phyloP scores from a whole-genome alignment of 139 green algal species.

The Tetratostichococcus sp. region DNA sequence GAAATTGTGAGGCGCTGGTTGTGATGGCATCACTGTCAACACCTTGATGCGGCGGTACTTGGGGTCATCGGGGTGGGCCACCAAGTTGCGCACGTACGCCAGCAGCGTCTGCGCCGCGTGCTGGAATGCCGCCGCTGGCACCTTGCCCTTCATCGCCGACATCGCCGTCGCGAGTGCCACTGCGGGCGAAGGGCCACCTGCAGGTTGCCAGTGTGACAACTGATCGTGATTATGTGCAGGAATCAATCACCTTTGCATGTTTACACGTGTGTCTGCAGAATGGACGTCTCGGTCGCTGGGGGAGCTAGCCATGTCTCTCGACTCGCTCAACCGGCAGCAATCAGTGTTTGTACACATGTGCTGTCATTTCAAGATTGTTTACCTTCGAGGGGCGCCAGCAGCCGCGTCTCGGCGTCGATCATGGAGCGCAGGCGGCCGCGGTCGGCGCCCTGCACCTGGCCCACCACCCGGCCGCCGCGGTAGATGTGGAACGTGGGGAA shows the following conservation, averaged over 20 bases:
- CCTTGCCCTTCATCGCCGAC: neutral
- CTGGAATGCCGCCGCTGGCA: neutral
- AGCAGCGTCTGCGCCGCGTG: conserved; percentile 7
- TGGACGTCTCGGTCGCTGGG: no score
- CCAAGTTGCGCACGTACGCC: conserved; percentile 27
- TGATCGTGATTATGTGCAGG: no score
- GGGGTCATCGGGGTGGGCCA: conserved; percentile 21
- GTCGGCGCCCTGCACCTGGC: conserved; percentile 19
- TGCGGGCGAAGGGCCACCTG: neutral
- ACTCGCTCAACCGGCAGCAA: no score
- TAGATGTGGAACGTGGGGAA: conserved; percentile 41
- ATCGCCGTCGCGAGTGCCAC: conserved; percentile 10
- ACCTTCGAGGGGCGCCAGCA: neutral
- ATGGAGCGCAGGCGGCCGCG: neutral
- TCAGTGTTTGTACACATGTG: no score
- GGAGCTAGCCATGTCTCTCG: no score
- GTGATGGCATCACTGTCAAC: no score
- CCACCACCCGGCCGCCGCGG: conserved; percentile 2
- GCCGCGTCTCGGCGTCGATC: conserved; percentile 14
- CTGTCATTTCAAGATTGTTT: no score
- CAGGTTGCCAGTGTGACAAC: no score
- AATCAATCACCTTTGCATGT: no score
- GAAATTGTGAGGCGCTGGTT: no score
- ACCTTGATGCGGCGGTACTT: conserved; percentile 30
- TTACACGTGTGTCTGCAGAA: no score